Evolutionary conservation across 2,329 filamentous ascomycete genomes (phyloP), one percentile per base, ranked within the genome.

Genomic region (Xylaria sp.): DNA sequence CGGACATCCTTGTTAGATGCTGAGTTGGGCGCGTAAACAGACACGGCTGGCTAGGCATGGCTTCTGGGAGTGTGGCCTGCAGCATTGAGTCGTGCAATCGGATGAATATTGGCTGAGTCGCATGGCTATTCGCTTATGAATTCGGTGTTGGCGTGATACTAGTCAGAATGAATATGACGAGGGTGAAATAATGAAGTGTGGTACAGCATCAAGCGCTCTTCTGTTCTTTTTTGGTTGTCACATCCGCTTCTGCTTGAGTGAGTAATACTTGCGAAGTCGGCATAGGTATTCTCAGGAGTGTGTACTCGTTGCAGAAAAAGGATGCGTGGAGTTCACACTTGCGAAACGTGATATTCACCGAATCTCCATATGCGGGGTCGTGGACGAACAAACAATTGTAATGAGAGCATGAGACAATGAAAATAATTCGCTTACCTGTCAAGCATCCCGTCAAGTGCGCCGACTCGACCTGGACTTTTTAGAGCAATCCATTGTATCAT

Each of bases 361-460:
- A 76, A 77, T 83, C 83, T 80, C 83, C 63, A 72, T 75, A 85
- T 86, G 85, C 81, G 81, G 81, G 78, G 79, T n/a, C n/a, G n/a
- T 79, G 78, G 79, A 81, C 76, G 73, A 63, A 60, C 56, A 41
- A 63, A 59, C 59, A 66, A 52, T 68, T 65, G 64, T n/a, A 69
- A 58, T 52, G 68, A 76, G 65, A 73, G 72, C 70, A 75, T 67
- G 73, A 69, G 70, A 61, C 86, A 72, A 75, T 70, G 62, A 75
- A 71, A 75, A 61, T 70, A 69, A 73, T 76, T 77, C 71, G 76
- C 93, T 91, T 89, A 98, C 95, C 93, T 97, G 84, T 98, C 95
- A 81, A 97, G 83, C 79, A 90, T 86, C 71, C 93, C 90, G 79
- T 97, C 87, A 32, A 91, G 88, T 75, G 87, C 86, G 77, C 92